Conservation (phyloP, 1,139 yeast species). For the Yamadazyma conglobata region DNA sequence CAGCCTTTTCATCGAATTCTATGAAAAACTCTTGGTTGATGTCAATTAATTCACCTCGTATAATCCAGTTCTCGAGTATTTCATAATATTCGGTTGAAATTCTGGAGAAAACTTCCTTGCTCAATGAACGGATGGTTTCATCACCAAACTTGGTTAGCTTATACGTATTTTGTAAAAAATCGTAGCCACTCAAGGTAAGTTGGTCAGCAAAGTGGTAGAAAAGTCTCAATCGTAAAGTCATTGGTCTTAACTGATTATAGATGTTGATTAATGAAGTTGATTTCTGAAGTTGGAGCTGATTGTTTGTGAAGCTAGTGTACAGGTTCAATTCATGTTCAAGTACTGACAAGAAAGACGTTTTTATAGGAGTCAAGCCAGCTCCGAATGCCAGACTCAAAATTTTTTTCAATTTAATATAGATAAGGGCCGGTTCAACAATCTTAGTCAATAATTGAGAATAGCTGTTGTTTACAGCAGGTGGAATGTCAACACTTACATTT, state of each 20-base stretch:
- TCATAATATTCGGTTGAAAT: slow-evolving; percentile 62
- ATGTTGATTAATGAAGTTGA: slow-evolving; percentile 32
- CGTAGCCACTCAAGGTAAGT: slow-evolving; percentile 47
- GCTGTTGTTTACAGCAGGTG: slow-evolving; percentile 54
- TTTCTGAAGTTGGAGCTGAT: slow-evolving; percentile 38
- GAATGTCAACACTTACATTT: slow-evolving; percentile 35
- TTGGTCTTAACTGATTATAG: slow-evolving; percentile 44
- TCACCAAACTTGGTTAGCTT: slow-evolving; percentile 65
- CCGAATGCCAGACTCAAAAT: slow-evolving; percentile 4
- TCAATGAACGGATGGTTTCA: slow-evolving; percentile 37
- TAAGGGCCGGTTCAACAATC: slow-evolving; percentile 70
- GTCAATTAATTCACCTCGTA: slow-evolving; percentile 58
- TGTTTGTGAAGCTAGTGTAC: slow-evolving; percentile 50
- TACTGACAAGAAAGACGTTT: slow-evolving; percentile 61
- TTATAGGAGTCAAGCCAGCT: slow-evolving; percentile 47
- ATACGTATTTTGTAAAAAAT: slow-evolving; percentile 53
- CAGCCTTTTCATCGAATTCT: slow-evolving; percentile 26
- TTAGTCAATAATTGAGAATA: slow-evolving; percentile 54
- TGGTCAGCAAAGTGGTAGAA: slow-evolving; percentile 41
- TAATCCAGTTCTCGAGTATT: slow-evolving; percentile 63
- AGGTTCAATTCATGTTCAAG: slow-evolving; percentile 49
- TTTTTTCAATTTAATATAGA: slow-evolving; percentile 47
- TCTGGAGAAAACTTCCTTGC: slow-evolving; percentile 44
- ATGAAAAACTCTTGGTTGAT: slow-evolving; percentile 73
- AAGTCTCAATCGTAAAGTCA: slow-evolving; percentile 52